Conservation (phyloP, 1,284 basidiomycete species). For the Wallemia hederae region DNA sequence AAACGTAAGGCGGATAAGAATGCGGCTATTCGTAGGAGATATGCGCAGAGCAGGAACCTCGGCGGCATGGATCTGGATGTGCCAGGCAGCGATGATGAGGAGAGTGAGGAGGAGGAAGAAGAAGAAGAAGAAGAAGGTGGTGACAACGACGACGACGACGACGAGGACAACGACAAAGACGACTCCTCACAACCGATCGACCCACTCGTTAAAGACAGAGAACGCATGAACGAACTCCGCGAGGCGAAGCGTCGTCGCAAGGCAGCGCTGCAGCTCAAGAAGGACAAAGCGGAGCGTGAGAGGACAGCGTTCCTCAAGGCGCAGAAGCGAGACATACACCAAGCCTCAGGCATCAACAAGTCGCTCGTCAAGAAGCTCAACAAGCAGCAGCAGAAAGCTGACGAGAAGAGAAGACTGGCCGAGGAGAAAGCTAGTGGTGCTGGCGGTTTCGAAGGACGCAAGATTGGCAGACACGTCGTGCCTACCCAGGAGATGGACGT, state of each 20-base stretch:
- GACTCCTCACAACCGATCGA: neutral
- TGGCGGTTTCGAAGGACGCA: constrained; percentile 30
- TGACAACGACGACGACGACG: constrained; percentile 5
- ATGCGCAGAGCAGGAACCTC: constrained; percentile 16
- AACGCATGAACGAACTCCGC: neutral
- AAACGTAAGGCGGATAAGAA: constrained; percentile 28
- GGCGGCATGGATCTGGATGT: constrained; percentile 28
- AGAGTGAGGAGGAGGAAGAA: constrained; percentile 20
- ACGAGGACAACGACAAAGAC: neutral
- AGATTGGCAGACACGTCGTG: constrained; percentile 46
- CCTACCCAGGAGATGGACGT: constrained; percentile 41
- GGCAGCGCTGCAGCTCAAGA: neutral
- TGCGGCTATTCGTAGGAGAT: constrained; percentile 16
- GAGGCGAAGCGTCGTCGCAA: neutral
- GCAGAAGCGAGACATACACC: constrained; percentile 27
- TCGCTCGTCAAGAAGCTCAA: constrained; percentile 22
- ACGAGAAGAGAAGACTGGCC: constrained; percentile 10
- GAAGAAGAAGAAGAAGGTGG: constrained; percentile 33
- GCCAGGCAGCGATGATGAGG: constrained; percentile 12
- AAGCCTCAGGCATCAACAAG: constrained; percentile 27
- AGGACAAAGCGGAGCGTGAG: constrained; percentile 6
- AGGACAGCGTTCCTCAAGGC: constrained; percentile 10
- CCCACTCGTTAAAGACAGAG: too few relatives aligned
- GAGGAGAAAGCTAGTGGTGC: neutral
- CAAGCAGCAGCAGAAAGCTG: constrained; percentile 21